Evolutionary conservation across 441 rosid species (phyloP), one percentile per base, ranked within the genome.

Genomic region (Euphorbia schlechtendalii): DNA sequence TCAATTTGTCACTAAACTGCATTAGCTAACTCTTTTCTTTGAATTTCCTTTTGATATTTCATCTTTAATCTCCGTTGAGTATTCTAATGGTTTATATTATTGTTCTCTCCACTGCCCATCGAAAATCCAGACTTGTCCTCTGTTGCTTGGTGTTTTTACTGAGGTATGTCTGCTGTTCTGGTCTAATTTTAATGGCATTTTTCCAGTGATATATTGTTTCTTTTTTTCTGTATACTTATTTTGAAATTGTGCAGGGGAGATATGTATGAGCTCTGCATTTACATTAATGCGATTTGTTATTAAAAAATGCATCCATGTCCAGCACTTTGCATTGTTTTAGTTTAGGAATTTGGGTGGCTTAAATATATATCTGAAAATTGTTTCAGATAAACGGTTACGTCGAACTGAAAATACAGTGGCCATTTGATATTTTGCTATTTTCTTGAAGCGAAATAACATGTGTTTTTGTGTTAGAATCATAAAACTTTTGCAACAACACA

Each of bases 121-220:
- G 17, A 25, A 22, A 64, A 54, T 66, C 81, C 92, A 94, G 97
- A 94, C 94, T 17, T 90, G 99, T 69, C 97, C 99, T 9, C 41
- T 94, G 24, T 78, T 90, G 84, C 96, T 89, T 77, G 92, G 97
- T 48, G 99, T 94, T 68, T 94, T 90, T 80, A 94, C 96, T 21
- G 84, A 90, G 97, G 99, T 94, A 79, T 55, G 61, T 27, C 41
- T 32, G 14, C 54, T 24, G 41, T 12, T 41, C 54, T 30, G 41
- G 25, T 8, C 30, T 55, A n/a, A 20, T 5, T 48, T 15, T 27
- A 32, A 3, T 32, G 3, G 6, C 3, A 3, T 2, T 32, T 32
- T 32, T 32, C 34, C 34, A 32, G 34, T 32, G 6, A 32, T 32
- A 32, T 32, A 2, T 32, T 32, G 34, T 32, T 32, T 6, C 34